Evolutionary conservation across 768 basidiomycete species (phyloP), one percentile per base, ranked within the genome.

Genomic region (Hydnomerulius pinastri): DNA sequence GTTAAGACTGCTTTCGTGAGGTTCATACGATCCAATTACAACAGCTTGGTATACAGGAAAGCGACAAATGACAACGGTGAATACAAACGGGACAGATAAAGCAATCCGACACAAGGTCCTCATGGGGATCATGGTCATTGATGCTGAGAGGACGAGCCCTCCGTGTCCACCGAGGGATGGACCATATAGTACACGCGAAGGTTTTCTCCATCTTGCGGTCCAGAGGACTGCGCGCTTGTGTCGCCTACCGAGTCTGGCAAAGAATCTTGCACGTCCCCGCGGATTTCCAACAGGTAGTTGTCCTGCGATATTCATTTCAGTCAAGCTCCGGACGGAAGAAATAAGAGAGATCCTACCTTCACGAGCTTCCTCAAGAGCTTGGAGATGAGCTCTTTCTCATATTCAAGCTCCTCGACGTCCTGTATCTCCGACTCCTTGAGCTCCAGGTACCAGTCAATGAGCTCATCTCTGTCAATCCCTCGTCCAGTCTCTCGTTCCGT

Each of bases 381-480:
- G 33, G 80, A 83, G 53, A 98, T 82, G 43, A 99, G 76, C 66
- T 93, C 92, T 60, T 86, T 86, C 71, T 98, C 90, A 58, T 89
- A 87, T 59, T 98, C 93, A 15, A 97, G 72, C 60, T 95, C 86
- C 46, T 94, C 92, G 5, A 92, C 79, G 45, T 87, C 85, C 55
- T 86, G 81, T 32, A 98, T 73, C 54, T 93, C 88, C 8, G 77
- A 74, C 68, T 99, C 97, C 67, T 84, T 88, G 56, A 81, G 71
- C 73, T 99, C 97, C 48, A 98, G 79, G 65, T 98, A 98, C 95
- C 93, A 96, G 65, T 96, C 92, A 55, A 96, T 88, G 48, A 99
- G 77, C 59, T 97, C 95, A 57, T 96, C 93, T 38, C 87, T 79
- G 61, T 93, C 90, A 33, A 96, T 71, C 2, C 95, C 95, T 45